Base-by-base conservation (phyloP, 169 alveolate species). In the Plasmodium fragile region DNA sequence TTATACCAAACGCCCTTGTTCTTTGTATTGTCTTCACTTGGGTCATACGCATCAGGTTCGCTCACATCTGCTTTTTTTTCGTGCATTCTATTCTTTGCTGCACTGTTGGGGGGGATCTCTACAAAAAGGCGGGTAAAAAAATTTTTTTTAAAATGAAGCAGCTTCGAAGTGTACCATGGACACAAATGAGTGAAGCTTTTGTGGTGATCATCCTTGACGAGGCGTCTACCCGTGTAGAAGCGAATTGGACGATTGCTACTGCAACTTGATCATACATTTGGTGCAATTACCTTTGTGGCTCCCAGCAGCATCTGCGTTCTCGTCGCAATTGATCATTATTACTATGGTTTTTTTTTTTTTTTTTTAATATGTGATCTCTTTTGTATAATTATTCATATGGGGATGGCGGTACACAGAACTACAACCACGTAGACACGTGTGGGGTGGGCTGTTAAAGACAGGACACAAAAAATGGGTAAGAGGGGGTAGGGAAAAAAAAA, bases 1-100 rank as follows among this genome's bases (percentile, higher is more conserved):
- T 84, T 84, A 65, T 84, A 84, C 92, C 92, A 84, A 13, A 84
- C 92, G 13, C 92, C 92, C 34, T 84, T 84, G 39, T 73, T 84
- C 49, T 84, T 84, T 5, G 84, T 75, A 28, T 73, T 84, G 59
- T 84, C 92, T 10, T 73, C 92, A 45, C 32, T 73, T 32, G 83
- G 39, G n/a, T 73, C 92, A n/a, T 65, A 53, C 16, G 28, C 65
- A 6, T 73, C 92, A 1, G 83, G 11, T 28, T 84, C 84, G 2
- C 49, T 75, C 59, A 16, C 41, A 32, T 73, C 84, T 5, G 32
- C 7, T 4, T 22, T 49, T 18, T 73, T 84, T 18, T 84, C 92
- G 34, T 72, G 10, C n/a, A 6, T 8, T 8, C 49, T 6, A 28
- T 73, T 84, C 25, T 71, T 49, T n/a, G 2, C 13, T 39, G 18